Evolutionary conservation across 2,329 filamentous ascomycete species (phyloP), one percentile per base, ranked within the genome.

Genomic region (Amphichorda felina): DNA sequence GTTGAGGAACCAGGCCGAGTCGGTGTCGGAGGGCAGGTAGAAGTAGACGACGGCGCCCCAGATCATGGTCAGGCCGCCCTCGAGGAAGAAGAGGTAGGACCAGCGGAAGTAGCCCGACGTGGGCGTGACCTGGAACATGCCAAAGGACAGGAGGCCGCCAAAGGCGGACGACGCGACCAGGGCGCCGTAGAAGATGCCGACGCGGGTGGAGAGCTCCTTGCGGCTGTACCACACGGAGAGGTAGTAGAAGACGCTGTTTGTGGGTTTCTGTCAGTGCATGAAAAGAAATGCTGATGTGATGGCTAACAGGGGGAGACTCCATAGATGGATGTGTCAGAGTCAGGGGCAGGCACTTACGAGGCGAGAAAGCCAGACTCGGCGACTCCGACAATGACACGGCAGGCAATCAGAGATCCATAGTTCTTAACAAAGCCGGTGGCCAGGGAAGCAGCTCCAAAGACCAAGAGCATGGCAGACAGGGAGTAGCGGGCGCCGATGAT

Each of bases 141-240:
- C 25, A 16, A 19, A 36, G 13, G 34, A 29, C 7, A 82, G 55
- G 0, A 82, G 60, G 0, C 78, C 78, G 5, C 77, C 75, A 40
- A 81, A 78, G 0, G 75, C 75, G 6, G 75, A 75, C 0, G 75
- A 75, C 0, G 80, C 55, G 5, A 74, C 64, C 0, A 68, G 66
- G 2, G 68, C 70, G 1, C 66, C 70, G 43, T 70, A 72, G 48
- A 70, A 75, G 14, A 74, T 57, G 21, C 64, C 66, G 41, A 74
- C 73, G 7, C 70, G 60, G 44, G 71, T 74, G 8, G 65, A 65
- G 41, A 67, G 60, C 44, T 72, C 67, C 3, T 60, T 50, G 24
- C 57, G 62, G 47, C 68, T 72, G 46, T 75, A 75, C 25, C 29
- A 36, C 11, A 30, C 18, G 9, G 25, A 30, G 7, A 29, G 21